Percentiles rank a stretch among this genome's conserved stretches.
Conservation (phyloP, 495 filamentous ascomycete species). For the Platismatia glauca region DNA sequence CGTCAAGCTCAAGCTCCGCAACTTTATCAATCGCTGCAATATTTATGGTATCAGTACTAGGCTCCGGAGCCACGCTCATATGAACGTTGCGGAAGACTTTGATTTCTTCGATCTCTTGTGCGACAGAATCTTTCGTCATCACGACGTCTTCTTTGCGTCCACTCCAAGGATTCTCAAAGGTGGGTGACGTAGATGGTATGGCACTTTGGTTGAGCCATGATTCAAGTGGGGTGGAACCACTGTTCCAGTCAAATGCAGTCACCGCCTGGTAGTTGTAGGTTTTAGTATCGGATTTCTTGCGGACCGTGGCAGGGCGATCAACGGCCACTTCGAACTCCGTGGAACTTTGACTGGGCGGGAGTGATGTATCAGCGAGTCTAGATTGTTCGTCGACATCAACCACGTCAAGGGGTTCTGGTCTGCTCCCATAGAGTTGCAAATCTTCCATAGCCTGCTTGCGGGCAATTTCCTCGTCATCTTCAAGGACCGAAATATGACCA, state of each 20-base stretch:
- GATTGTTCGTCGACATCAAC: background rate
- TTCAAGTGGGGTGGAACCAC: constrained; percentile 15
- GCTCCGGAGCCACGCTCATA: background rate
- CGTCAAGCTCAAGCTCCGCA: background rate
- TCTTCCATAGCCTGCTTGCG: constrained; percentile 17
- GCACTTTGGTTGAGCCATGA: constrained; percentile 25
- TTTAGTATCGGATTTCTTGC: background rate
- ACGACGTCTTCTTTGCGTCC: too few species aligned
- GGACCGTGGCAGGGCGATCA: constrained; percentile 4
- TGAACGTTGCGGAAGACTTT: constrained; percentile 20
- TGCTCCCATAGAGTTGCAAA: constrained; percentile 15
- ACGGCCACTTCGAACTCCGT: constrained; percentile 4
- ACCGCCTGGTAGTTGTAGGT: constrained; percentile 6
- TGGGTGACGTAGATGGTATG: too few species aligned
- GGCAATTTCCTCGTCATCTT: constrained; percentile 14
- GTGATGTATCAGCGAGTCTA: too few species aligned
- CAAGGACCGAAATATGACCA: background rate
- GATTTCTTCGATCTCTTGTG: constrained; percentile 18
- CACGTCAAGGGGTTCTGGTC: constrained; percentile 15
- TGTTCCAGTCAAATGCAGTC: constrained; percentile 21
- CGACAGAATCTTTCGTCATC: background rate
- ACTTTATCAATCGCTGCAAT: background rate
- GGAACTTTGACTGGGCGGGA: constrained; percentile 1
- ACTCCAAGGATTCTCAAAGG: too few species aligned
- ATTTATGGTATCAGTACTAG: too few species aligned